phyloP scores from a whole-genome alignment of 2,329 filamentous ascomycete genomes.

The Diplodia sapinea region DNA sequence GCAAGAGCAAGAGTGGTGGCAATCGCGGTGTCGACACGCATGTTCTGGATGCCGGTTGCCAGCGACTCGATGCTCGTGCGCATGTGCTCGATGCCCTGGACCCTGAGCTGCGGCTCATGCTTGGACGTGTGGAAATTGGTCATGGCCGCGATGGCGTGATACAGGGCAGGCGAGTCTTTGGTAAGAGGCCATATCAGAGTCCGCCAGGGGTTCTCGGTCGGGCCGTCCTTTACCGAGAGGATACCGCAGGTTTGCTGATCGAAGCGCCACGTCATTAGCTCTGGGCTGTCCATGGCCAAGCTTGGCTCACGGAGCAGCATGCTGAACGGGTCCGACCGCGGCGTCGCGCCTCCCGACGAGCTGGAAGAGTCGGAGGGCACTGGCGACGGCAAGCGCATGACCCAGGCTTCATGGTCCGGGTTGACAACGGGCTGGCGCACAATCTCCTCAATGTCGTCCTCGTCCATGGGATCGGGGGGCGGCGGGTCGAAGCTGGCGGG shows the following conservation, averaged over 20 bases:
- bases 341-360: constrained; percentile 39
- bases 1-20: constrained; percentile 73
- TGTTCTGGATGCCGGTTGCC: constrained; percentile 64
- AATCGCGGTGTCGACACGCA: constrained; percentile 68
- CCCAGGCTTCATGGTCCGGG: constrained; percentile 43
- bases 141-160: constrained; percentile 71
- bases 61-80: constrained; percentile 66
- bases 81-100: constrained; percentile 73
- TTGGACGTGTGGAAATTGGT: constrained; percentile 71
- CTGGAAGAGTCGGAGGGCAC: constrained; percentile 44
- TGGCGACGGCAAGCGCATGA: constrained; percentile 49
- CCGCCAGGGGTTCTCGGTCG: constrained; percentile 73
- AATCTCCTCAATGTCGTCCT: constrained; percentile 62
- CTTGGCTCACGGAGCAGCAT: constrained; percentile 52
- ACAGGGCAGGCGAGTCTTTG: constrained; percentile 67
- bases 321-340: constrained; percentile 38
- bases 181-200: constrained; percentile 73
- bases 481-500: constrained; percentile 39
- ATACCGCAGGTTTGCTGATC: constrained; percentile 72
- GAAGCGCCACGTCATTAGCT: constrained; percentile 68
- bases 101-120: constrained; percentile 61
- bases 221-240: constrained; percentile 72
- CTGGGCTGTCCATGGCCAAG: constrained; percentile 60
- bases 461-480: constrained; percentile 39
- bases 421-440: constrained; percentile 49